These are phyloP conservation scores for Croton laevigatus DNA, from an alignment of 441 rosid genomes.

Conservation along the genomic window DNA sequence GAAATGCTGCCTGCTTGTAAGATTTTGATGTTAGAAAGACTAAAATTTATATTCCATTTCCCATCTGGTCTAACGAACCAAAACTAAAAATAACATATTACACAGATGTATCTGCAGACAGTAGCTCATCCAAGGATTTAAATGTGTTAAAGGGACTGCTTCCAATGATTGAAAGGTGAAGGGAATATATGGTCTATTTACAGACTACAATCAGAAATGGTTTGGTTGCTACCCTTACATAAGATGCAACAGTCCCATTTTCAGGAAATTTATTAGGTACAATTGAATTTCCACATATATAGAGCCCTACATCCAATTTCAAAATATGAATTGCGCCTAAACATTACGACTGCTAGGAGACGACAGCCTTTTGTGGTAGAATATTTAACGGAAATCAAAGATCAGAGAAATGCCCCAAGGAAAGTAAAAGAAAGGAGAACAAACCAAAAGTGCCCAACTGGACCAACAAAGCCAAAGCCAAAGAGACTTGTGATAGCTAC, in stretches of 20 bases:
- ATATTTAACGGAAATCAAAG: neutral
- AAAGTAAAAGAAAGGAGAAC: constrained; percentile 29
- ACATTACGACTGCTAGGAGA: neutral
- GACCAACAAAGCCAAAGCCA: constrained; percentile 94
- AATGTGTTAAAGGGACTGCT: neutral
- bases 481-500: constrained; percentile 78
- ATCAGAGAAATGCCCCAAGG: constrained; percentile 18
- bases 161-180: neutral
- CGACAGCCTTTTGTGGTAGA: neutral
- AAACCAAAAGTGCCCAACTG: constrained; percentile 94
- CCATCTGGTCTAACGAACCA: neutral
- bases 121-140: neutral
- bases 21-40: neutral
- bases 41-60: neutral
- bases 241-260: neutral
- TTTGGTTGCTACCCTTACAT: neutral
- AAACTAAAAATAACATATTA: no score
- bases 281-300: constrained; percentile 10
- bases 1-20: neutral
- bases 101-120: neutral
- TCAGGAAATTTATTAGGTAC: constrained; percentile 3
- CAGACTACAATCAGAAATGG: neutral
- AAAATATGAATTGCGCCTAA: neutral
- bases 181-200: neutral
- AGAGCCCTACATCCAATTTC: neutral